phyloP scores from a whole-genome alignment of 495 filamentous ascomycete species.

The Emericellopsis terricola region DNA sequence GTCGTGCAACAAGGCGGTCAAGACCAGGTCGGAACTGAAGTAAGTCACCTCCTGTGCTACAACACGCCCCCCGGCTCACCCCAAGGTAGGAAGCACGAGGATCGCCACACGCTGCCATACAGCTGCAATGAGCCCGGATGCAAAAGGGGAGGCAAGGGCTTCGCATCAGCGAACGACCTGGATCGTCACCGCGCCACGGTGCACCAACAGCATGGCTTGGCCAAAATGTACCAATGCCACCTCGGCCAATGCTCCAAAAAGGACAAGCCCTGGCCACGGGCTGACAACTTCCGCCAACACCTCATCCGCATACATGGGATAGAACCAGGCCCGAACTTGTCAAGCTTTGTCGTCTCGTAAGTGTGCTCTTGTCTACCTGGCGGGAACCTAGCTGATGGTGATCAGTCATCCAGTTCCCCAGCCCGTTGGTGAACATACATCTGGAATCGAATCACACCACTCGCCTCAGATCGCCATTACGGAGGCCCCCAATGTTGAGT shows the following conservation, averaged over 20 bases:
- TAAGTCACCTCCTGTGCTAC: conserved; percentile 7
- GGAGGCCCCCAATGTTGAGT: too few relatives aligned
- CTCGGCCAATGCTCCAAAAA: conserved; percentile 44
- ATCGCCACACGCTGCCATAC: conserved; percentile 58
- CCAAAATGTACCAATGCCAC: conserved; percentile 49
- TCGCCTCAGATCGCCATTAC: too few relatives aligned
- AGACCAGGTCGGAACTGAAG: conserved; percentile 33
- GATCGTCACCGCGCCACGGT: conserved; percentile 54
- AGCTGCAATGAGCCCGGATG: conserved; percentile 47
- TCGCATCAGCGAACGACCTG: conserved; percentile 69
- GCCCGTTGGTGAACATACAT: too few relatives aligned
- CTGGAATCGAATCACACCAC: too few relatives aligned
- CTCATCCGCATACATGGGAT: conserved; percentile 54
- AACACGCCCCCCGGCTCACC: not conserved
- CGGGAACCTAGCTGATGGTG: too few relatives aligned
- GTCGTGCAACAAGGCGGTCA: conserved; percentile 7
- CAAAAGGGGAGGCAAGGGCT: conserved; percentile 39
- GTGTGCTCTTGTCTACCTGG: too few relatives aligned
- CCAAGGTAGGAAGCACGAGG: conserved; percentile 54
- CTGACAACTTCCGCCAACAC: conserved; percentile 87
- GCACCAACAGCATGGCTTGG: conserved; percentile 31
- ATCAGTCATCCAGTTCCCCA: too few relatives aligned
- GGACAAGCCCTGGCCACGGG: conserved; percentile 66
- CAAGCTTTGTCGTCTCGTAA: too few relatives aligned
- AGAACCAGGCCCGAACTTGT: conserved; percentile 15